Base-by-base conservation (phyloP, 2,329 filamentous ascomycete genomes). In the Fusarium annulatum region DNA sequence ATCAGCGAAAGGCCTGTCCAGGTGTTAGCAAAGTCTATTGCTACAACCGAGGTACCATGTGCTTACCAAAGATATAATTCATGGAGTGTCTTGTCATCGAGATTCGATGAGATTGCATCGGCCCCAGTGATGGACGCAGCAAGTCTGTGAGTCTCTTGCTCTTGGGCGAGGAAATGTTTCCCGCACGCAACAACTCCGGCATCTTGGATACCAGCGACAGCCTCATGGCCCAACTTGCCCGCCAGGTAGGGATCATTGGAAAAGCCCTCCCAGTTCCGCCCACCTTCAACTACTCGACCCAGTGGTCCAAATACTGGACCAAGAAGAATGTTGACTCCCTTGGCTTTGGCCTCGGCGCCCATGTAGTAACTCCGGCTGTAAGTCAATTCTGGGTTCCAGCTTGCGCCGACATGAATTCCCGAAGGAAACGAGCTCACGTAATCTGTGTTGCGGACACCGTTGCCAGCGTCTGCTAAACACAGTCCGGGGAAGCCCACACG, bases 1-100 rank as follows among this genome's bases (percentile, higher is more conserved):
- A 72, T 95, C 91, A 0, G 91, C 90, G 79, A 95, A 95, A 0
- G 93, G 93, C 66, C 66, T 63, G 9, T 1, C 4, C 5, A 1
- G 9, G 5, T 1, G 23, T 66, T 0, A 66, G 43, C 10, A 2
- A 7, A 3, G 4, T 1, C 1, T 9, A 21, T 5, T 2, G 5
- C 2, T 19, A 12, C 5, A 1, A 4, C 2, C 0, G 4, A 4
- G 3, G 5, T 6, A 8, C 11, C 3, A 4, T 19, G 2, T n/a
- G 6, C 64, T 42, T 64, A 69, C 93, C 93, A 95, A 0, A 90
- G 86, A 74, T 94, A 95, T 1, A 94, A 80, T 79, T 95, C 93
- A 77, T 94, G 83, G 7, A 73, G 9, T 1, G 66, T 64, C 30
- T 66, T 70, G 21, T 73, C 65, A 18, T 73, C 67, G 5, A 67